Evolutionary conservation across 2,329 filamentous ascomycete species (phyloP).

Genomic region (Aureobasidium sp.): DNA sequence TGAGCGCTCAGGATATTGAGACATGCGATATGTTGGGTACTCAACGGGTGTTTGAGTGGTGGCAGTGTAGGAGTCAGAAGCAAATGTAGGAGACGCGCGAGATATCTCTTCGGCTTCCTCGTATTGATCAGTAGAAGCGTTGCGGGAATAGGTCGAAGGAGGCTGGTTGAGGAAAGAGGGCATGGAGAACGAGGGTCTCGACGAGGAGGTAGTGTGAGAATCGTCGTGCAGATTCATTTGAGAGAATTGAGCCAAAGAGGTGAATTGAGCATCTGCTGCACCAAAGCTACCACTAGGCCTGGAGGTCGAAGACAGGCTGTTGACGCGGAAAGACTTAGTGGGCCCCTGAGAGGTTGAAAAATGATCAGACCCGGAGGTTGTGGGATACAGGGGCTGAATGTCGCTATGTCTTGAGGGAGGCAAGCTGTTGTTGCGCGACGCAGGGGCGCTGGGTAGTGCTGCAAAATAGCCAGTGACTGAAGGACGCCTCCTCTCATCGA

Average conservation of each 20-base stretch:
- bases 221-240: slow-evolving; percentile 37
- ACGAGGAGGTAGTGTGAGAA: slow-evolving; percentile 20
- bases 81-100: slow-evolving; percentile 1
- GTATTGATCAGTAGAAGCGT: not conserved
- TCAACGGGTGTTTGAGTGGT: not conserved
- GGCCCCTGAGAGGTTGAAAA: slow-evolving; percentile 22
- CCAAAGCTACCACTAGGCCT: slow-evolving; percentile 8
- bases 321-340: slow-evolving; percentile 27
- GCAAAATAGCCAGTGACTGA: slow-evolving; percentile 30
- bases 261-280: not conserved
- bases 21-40: slow-evolving; percentile 1
- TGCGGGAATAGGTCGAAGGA: not conserved
- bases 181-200: not conserved
- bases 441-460: slow-evolving; percentile 34
- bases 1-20: slow-evolving; percentile 3
- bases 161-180: not conserved
- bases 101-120: slow-evolving; percentile 22
- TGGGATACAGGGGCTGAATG: slow-evolving; percentile 31
- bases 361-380: slow-evolving; percentile 16
- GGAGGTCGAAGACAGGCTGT: slow-evolving; percentile 19
- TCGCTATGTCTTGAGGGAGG: slow-evolving; percentile 50
- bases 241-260: slow-evolving; percentile 18
- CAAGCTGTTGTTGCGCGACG: slow-evolving; percentile 49
- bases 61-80: not conserved
- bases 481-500: slow-evolving; percentile 19